Percentiles rank a stretch among this genome's conserved stretches.
Conservation (phyloP, 2,329 filamentous ascomycete genomes). For the Alternaria angustiovoidea region DNA sequence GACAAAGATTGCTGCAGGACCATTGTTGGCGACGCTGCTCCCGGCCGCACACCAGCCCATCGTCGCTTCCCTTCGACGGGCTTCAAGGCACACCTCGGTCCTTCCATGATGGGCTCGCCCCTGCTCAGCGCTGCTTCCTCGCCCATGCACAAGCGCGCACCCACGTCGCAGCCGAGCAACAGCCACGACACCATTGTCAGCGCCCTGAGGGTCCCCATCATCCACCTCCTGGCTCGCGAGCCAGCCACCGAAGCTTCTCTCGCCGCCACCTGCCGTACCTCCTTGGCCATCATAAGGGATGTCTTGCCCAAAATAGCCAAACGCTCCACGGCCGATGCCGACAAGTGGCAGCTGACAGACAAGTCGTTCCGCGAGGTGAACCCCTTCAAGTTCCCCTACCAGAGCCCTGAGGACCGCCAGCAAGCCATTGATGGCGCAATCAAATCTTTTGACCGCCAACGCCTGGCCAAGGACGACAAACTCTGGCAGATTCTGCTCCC, state of each 20-base stretch:
- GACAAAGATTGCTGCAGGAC: slow-evolving; percentile 46
- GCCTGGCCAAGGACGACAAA: slow-evolving; percentile 66
- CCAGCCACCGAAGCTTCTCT: slow-evolving; percentile 42
- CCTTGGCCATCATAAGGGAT: slow-evolving; percentile 39
- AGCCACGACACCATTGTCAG: slow-evolving; percentile 44
- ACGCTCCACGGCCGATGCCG: slow-evolving; percentile 57
- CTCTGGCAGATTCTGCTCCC: slow-evolving; percentile 70
- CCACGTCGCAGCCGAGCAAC: slow-evolving; percentile 53
- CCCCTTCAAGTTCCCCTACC: slow-evolving; percentile 68
- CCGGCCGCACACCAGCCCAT: slow-evolving; percentile 44
- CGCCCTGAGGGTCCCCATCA: slow-evolving; percentile 56
- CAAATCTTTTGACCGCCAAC: slow-evolving; percentile 68
- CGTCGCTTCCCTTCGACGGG: slow-evolving; percentile 48
- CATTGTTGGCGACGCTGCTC: slow-evolving; percentile 46
- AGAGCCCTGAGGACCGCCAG: slow-evolving; percentile 62
- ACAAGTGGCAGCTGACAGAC: slow-evolving; percentile 60
- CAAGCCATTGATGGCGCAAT: slow-evolving; percentile 69
- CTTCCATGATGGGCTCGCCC: slow-evolving; percentile 51
- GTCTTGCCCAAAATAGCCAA: slow-evolving; percentile 61
- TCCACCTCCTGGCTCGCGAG: slow-evolving; percentile 63
- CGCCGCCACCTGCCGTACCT: slow-evolving; percentile 43
- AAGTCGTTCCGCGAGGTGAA: slow-evolving; percentile 69
- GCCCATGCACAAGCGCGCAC: slow-evolving; percentile 44
- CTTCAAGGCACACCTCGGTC: slow-evolving; percentile 48
- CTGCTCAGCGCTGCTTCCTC: slow-evolving; percentile 50